phyloP scores from a whole-genome alignment of 305 asterid genomes.

The Solanum hybrid region DNA sequence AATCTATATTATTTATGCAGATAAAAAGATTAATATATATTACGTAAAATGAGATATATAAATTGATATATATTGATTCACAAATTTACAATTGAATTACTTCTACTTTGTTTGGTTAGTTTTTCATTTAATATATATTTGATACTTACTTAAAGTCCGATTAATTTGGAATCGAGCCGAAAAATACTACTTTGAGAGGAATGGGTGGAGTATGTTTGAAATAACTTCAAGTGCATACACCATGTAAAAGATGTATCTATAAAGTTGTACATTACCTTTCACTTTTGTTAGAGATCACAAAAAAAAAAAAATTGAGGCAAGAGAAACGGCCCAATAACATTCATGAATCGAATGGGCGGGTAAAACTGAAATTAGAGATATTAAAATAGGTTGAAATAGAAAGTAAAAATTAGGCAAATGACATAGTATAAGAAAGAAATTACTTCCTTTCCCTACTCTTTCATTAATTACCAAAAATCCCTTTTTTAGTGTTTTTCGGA shows the following conservation, averaged over 20 bases:
- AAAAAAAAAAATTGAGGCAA: neutral
- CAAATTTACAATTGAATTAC: neutral
- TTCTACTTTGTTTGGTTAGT: neutral
- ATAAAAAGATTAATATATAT: too few relatives aligned
- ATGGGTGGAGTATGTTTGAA: neutral
- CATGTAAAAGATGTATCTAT: neutral
- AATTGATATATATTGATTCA: neutral
- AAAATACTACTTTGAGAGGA: neutral
- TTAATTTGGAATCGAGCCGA: too few relatives aligned
- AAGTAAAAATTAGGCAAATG: too few relatives aligned
- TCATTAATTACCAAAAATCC: too few relatives aligned
- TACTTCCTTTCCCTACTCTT: too few relatives aligned
- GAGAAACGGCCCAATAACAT: neutral
- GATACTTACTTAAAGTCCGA: too few relatives aligned
- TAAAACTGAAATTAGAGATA: rapidly evolving
- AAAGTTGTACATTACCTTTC: neutral
- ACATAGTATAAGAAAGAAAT: too few relatives aligned
- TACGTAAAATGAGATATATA: too few relatives aligned
- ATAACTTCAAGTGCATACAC: neutral
- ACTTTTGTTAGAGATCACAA: neutral
- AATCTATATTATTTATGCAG: neutral
- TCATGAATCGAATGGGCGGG: neutral
- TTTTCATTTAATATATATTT: too few relatives aligned
- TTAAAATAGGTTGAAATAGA: too few relatives aligned
- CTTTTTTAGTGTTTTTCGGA: too few relatives aligned